These are phyloP conservation scores for Kuraishia piskuri DNA, from an alignment of 805 yeast species.

Conservation along the genomic window DNA sequence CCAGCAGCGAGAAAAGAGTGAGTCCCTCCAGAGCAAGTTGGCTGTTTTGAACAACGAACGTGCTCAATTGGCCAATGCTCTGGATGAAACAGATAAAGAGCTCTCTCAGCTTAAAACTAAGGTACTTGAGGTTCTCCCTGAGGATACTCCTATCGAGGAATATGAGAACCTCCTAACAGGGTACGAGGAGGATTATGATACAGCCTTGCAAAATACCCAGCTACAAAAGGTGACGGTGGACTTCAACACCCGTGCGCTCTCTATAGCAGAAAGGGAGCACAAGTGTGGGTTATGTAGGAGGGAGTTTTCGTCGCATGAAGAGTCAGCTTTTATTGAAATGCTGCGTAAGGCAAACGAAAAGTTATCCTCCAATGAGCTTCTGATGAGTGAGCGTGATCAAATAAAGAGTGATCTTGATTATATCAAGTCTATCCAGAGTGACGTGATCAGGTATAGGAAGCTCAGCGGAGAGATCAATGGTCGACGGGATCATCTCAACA, in stretches of 20 bases:
- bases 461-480: background rate
- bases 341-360: constrained; percentile 14
- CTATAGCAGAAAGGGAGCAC: constrained; percentile 45
- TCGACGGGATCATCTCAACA: background rate
- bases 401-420: constrained; percentile 19
- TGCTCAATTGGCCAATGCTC: background rate
- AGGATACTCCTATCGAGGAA: constrained; percentile 32
- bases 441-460: constrained; percentile 14
- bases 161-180: constrained; percentile 43
- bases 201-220: constrained; percentile 56
- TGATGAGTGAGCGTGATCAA: constrained; percentile 5
- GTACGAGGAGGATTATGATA: constrained; percentile 53
- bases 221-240: constrained; percentile 60
- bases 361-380: background rate
- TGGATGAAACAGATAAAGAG: constrained; percentile 4
- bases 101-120: constrained; percentile 2
- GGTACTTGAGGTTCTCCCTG: constrained; percentile 24
- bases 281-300: constrained; percentile 71
- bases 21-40: background rate
- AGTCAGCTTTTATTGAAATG: constrained; percentile 11
- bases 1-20: constrained; percentile 6
- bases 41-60: background rate
- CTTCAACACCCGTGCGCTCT: constrained; percentile 64
- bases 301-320: constrained; percentile 36
- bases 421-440: constrained; percentile 19